Conservation (phyloP, 495 filamentous ascomycete species). For the Hyphodiscus hymeniophilus region DNA sequence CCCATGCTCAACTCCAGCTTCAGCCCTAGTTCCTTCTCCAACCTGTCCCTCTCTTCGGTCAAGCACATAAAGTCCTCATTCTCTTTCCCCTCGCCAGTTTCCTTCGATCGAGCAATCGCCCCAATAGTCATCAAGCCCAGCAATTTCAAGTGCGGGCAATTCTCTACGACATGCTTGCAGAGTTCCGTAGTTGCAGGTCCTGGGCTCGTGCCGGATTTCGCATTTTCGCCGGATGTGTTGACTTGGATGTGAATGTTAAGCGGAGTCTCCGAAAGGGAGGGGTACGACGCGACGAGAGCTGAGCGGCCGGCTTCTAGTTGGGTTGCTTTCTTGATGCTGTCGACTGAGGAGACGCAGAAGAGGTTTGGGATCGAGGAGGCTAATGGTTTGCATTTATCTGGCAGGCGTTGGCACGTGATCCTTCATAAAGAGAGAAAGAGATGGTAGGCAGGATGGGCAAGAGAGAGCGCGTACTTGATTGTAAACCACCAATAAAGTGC, state of each 20-base stretch:
- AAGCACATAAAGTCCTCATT: slow-evolving; percentile 84
- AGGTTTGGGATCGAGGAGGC: slow-evolving; percentile 78
- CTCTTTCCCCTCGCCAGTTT: slow-evolving; percentile 60
- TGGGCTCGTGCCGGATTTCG: slow-evolving; percentile 75
- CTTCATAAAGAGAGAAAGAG: background rate
- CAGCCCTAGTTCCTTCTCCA: slow-evolving; percentile 36
- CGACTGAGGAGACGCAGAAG: slow-evolving; percentile 89
- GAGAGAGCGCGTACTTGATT: slow-evolving; percentile 41
- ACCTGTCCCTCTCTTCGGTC: slow-evolving; percentile 57
- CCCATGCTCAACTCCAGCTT: slow-evolving; percentile 55
- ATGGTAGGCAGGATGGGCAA: background rate
- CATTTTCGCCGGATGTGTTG: slow-evolving; percentile 84
- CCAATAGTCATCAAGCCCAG: slow-evolving; percentile 96
- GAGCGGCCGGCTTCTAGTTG: slow-evolving; percentile 70
- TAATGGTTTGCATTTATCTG: slow-evolving; percentile 81
- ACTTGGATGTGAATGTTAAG: slow-evolving; percentile 83
- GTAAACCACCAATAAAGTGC: slow-evolving; percentile 94
- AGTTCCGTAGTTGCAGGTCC: slow-evolving; percentile 46
- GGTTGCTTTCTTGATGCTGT: slow-evolving; percentile 76
- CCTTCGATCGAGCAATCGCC: slow-evolving; percentile 74
- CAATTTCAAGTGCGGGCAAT: slow-evolving; percentile 65
- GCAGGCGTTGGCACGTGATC: background rate
- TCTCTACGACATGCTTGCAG: slow-evolving; percentile 54
- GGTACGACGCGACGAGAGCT: slow-evolving; percentile 34
- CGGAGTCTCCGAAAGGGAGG: slow-evolving; percentile 14